Evolutionary conservation across 2,329 filamentous ascomycete genomes (phyloP).

Genomic region (Emergomyces pasteurianus): DNA sequence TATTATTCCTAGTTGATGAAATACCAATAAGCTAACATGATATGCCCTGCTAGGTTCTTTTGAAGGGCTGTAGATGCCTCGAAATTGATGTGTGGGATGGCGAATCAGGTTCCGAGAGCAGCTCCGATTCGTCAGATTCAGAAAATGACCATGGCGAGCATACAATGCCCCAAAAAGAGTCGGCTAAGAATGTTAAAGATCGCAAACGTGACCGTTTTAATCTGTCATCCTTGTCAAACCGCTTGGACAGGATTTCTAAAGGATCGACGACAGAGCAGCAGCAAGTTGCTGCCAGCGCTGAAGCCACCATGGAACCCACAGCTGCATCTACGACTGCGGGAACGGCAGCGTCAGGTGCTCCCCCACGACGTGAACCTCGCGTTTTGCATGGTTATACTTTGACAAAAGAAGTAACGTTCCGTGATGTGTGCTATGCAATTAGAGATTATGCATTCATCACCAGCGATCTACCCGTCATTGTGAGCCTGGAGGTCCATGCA

Average conservation of each 20-base stretch:
- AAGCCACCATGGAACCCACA: slow-evolving; percentile 7
- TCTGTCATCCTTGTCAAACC: slow-evolving; percentile 9
- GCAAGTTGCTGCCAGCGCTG: background rate
- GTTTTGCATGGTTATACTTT: slow-evolving; percentile 81
- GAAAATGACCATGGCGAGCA: slow-evolving; percentile 9
- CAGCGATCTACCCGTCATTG: slow-evolving; percentile 70
- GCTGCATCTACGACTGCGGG: slow-evolving; percentile 18
- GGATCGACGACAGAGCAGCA: background rate
- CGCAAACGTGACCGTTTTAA: slow-evolving; percentile 12
- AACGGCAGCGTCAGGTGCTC: background rate
- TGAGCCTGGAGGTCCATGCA: slow-evolving; percentile 87
- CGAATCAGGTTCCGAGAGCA: slow-evolving; percentile 33
- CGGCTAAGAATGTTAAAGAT: slow-evolving; percentile 16
- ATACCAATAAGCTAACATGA: background rate
- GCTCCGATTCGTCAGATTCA: slow-evolving; percentile 16
- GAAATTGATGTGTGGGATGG: slow-evolving; percentile 96
- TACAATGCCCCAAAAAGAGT: slow-evolving; percentile 7
- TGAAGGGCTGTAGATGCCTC: slow-evolving; percentile 72
- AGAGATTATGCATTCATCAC: slow-evolving; percentile 63
- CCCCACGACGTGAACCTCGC: slow-evolving; percentile 49
- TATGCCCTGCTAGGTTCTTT: slow-evolving; percentile 47
- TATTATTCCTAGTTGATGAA: background rate
- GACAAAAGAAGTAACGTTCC: slow-evolving; percentile 75
- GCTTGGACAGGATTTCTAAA: slow-evolving; percentile 6
- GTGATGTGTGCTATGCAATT: slow-evolving; percentile 73